These are phyloP conservation scores for Aspergillus biplanus DNA, from an alignment of 495 filamentous ascomycete species.

Conservation along the genomic window DNA sequence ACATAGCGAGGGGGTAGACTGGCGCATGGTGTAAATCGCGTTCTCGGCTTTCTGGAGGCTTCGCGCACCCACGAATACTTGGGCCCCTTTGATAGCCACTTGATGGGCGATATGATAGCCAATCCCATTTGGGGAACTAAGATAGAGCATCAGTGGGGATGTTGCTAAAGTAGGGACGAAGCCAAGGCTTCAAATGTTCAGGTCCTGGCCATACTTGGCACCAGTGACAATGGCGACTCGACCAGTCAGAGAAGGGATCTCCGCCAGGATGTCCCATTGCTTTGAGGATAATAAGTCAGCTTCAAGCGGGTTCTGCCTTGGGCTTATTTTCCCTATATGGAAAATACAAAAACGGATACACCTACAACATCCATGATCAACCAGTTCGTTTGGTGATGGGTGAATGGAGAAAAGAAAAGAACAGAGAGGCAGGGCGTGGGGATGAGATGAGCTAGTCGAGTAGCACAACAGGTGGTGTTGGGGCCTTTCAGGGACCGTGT, in stretches of 20 bases:
- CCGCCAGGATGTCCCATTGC: slow-evolving; percentile 9
- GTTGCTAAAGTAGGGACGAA: no score
- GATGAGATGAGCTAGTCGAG: no score
- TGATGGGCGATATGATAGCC: slow-evolving; percentile 7
- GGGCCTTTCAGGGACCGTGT: no score
- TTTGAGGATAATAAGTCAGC: not conserved
- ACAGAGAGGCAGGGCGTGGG: no score
- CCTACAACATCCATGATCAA: no score
- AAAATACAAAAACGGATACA: no score
- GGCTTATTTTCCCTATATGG: not conserved
- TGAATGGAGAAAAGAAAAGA: no score
- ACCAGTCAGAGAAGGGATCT: slow-evolving; percentile 4
- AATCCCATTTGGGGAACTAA: slow-evolving; percentile 1
- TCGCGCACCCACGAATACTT: slow-evolving; percentile 2
- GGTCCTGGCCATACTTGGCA: not conserved
- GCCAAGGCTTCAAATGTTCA: not conserved
- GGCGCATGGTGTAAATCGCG: not conserved
- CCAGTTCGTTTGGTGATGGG: no score
- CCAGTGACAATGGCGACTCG: slow-evolving; percentile 7
- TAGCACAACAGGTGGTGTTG: no score
- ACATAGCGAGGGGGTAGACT: not conserved
- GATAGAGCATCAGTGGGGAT: no score
- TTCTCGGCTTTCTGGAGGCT: not conserved
- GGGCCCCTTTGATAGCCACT: slow-evolving; percentile 1
- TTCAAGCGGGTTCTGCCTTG: not conserved